A percentile compares a stretch with the other conserved stretches of the same genome.
phyloP scores from a whole-genome alignment of 331 rosid genomes.

The Ulmus americana region DNA sequence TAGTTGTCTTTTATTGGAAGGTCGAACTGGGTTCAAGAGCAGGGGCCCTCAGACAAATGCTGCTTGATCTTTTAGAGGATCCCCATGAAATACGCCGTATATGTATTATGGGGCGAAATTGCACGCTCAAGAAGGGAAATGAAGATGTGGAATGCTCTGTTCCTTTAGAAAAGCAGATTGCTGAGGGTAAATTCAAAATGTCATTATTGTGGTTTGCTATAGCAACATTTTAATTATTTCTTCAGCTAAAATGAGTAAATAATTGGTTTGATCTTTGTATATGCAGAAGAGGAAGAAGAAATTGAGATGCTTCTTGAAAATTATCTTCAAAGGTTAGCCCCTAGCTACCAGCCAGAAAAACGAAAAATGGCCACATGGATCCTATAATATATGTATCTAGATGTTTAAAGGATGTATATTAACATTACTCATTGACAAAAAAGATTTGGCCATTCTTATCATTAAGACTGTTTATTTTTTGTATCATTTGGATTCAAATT shows the following conservation, averaged over 20 bases:
- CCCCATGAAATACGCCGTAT: conserved; percentile 81
- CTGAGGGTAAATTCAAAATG: conserved; percentile 59
- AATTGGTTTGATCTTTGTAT: conserved; percentile 23
- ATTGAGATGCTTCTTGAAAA: conserved; percentile 99
- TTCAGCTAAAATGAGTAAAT: conserved; percentile 5
- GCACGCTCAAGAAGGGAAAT: conserved; percentile 53
- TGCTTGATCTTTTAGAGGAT: conserved; percentile 93
- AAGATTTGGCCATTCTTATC: not conserved
- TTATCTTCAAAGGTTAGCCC: conserved; percentile 85
- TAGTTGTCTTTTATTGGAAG: conserved; percentile 34
- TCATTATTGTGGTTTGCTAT: conserved; percentile 12
- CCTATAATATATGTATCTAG: not conserved
- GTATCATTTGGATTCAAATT: not conserved
- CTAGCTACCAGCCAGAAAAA: not conserved
- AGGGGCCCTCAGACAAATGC: conserved; percentile 89
- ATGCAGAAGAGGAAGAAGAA: conserved; percentile 96
- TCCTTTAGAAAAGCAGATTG: conserved; percentile 77
- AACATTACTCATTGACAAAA: not conserved
- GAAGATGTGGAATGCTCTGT: conserved; percentile 56
- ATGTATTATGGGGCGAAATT: conserved; percentile 87
- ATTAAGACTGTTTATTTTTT: not conserved
- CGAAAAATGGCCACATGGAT: not conserved
- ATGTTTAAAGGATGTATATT: not conserved
- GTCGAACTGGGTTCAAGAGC: conserved; percentile 96
- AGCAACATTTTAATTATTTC: conserved; percentile 12